Conservation (phyloP, 345 rosid species). For the Syzygium aqueum region DNA sequence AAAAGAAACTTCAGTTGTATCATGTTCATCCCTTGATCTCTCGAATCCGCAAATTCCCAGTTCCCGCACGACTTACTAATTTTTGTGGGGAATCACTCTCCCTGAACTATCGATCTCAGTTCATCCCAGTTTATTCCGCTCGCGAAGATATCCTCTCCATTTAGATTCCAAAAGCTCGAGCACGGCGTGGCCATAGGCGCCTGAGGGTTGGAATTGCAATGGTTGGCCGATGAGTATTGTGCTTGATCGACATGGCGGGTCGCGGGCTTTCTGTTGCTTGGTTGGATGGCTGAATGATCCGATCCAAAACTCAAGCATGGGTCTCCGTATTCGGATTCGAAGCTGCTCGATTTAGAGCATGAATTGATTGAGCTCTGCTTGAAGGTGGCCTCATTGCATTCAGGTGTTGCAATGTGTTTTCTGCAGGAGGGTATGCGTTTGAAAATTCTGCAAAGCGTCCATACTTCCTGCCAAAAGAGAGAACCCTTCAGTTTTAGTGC, state of each 20-base stretch:
- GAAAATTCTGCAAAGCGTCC: conserved; percentile 16
- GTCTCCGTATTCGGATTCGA: conserved; percentile 1
- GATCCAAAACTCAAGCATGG: conserved; percentile 7
- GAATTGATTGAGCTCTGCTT: background rate
- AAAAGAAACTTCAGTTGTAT: background rate
- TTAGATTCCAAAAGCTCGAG: background rate
- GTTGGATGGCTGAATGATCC: background rate
- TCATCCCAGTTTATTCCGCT: conserved; percentile 6
- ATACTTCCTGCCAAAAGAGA: conserved; percentile 6
- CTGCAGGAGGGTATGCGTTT: conserved; percentile 1
- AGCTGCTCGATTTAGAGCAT: conserved; percentile 4
- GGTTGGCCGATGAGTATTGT: background rate
- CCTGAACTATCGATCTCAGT: background rate
- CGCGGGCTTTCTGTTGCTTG: background rate
- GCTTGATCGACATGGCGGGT: background rate
- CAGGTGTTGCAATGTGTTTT: background rate
- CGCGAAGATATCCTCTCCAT: background rate
- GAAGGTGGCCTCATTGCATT: background rate
- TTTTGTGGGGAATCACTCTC: background rate
- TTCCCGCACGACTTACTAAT: too few relatives aligned
- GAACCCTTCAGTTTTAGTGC: background rate
- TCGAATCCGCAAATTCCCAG: background rate
- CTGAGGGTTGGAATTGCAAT: background rate
- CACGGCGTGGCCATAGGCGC: background rate
- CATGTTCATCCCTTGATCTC: background rate